Base-by-base conservation (phyloP, 2,329 filamentous ascomycete species). In the Annulohypoxylon truncatum region DNA sequence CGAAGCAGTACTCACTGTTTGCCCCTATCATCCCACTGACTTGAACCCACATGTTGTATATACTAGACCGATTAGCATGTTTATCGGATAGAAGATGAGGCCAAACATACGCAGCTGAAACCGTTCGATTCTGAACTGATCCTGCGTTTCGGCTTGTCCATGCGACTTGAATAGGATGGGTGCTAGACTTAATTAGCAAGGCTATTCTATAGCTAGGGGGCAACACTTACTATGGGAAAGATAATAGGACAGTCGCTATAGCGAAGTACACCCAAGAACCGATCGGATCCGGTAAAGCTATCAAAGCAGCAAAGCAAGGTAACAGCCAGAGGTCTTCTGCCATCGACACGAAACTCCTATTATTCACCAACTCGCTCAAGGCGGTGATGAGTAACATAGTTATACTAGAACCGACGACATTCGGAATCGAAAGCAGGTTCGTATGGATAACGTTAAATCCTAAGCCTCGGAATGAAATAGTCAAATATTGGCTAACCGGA, bases 111-210 rank as follows among this genome's bases (percentile, higher is more conserved):
- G 75, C 75, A 5, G 77, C 77, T 59, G 77, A 79, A 15, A 89
- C 85, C 2, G 87, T 86, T 29, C 87, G 78, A 31, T 86, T 88
- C 46, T 86, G 81, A 2, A 89, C 87, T 10, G 83, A 83, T 50
- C 86, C 85, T 0, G 85, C 82, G 69, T 89, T 89, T 52, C 86
- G 80, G 28, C 83, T 86, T 2, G 82, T 86, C 79, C 85, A 85
- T 0, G 85, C 86, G 2, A 87, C 86, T 33, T 88, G 79, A n/a
- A 89, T 84, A 0, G 87, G 85, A 71, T 89, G 84, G 4, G 76
- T 75, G 57, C 76, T 77, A 24, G 6, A 3, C 22, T 2, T 9
- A 3, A 29, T 68, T 42, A 61, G 48, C 15, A 18, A 18, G 10
- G 15, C 24, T 7, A 6, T 2, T 28, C 4, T 12, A 4, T 2